These are phyloP conservation scores for Paramecium pentaurelia DNA, from an alignment of 73 alveolate species.

Conservation along the genomic window DNA sequence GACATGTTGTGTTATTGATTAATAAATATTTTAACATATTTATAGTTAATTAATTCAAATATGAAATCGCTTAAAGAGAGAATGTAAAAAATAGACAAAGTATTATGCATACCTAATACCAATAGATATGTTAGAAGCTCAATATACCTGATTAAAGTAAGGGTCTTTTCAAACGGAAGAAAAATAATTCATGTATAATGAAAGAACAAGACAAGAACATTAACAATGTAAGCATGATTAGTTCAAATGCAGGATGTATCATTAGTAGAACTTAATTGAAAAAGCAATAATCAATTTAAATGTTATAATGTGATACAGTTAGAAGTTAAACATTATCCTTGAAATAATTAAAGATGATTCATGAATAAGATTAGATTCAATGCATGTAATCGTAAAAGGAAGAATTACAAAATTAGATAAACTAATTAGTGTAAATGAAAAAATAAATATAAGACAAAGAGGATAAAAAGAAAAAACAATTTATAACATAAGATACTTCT, in stretches of 20 bases:
- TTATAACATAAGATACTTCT: background rate
- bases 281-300: background rate
- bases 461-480: background rate
- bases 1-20: background rate
- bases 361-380: background rate
- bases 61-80: slow-evolving; percentile 23
- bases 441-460: background rate
- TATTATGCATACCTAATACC: background rate
- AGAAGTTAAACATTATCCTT: background rate
- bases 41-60: background rate
- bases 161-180: background rate
- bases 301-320: background rate
- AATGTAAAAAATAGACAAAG: slow-evolving; percentile 16
- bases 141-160: background rate
- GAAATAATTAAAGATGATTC: background rate
- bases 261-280: background rate
- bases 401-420: background rate
- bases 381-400: background rate
- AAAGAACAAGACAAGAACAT: background rate
- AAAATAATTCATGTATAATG: background rate
- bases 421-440: background rate
- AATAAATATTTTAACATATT: background rate
- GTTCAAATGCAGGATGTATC: slow-evolving; percentile 33
- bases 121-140: slow-evolving; percentile 18
- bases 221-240: background rate